Evolutionary conservation across 306 rosid species (phyloP).

Genomic region (Potentilla sterilis): DNA sequence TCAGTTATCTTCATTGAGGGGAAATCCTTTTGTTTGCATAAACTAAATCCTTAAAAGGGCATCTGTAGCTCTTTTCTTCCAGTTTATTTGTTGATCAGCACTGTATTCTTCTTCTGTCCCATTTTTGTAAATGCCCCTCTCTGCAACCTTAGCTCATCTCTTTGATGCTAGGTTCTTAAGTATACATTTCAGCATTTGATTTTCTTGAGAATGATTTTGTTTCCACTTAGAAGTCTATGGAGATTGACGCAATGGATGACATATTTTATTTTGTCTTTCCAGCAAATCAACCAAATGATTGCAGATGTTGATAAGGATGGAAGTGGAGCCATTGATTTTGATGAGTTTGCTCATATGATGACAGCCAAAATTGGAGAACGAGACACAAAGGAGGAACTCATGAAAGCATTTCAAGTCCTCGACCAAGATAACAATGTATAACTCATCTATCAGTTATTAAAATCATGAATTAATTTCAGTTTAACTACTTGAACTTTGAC

Average conservation of each 20-base stretch:
- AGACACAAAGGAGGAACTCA: slow-evolving; percentile 88
- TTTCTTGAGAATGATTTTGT: not conserved
- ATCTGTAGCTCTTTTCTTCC: not conserved
- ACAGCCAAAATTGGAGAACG: slow-evolving; percentile 97
- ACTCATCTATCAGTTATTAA: not conserved
- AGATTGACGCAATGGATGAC: slow-evolving; percentile 32
- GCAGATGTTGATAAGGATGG: slow-evolving; percentile 99
- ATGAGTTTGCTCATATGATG: slow-evolving; percentile 93
- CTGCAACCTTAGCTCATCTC: not conserved
- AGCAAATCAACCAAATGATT: slow-evolving; percentile 93
- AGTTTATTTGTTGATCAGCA: not conserved
- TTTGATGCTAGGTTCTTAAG: not conserved
- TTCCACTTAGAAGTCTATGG: not conserved
- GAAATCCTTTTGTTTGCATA: not conserved
- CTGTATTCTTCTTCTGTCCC: not conserved
- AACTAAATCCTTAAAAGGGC: not conserved
- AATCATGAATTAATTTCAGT: no score
- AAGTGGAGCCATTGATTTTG: slow-evolving; percentile 92
- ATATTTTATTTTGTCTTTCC: slow-evolving; percentile 36
- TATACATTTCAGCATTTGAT: not conserved
- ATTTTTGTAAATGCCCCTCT: not conserved
- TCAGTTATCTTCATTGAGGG: not conserved
- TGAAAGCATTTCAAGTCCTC: slow-evolving; percentile 82
- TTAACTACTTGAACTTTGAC: no score
- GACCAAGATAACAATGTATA: slow-evolving; percentile 78